Evolutionary conservation across 495 filamentous ascomycete species (phyloP).

Genomic region (Aspergillus kassunensis): DNA sequence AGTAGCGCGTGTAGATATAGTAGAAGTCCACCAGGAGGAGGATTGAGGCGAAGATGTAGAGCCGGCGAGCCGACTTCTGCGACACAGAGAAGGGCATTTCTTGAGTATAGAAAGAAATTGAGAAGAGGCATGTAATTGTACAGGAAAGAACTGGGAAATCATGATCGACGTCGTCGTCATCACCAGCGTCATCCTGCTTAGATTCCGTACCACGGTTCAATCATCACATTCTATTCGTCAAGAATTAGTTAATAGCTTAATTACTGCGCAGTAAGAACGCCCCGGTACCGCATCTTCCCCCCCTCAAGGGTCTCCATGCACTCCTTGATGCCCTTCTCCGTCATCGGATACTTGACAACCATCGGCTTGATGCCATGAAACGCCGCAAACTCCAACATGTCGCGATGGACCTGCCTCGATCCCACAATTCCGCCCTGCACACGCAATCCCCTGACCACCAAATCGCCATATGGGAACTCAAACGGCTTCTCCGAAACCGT

Average conservation of each 20-base stretch:
- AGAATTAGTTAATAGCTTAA: background rate
- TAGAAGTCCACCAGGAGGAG: slow-evolving; percentile 34
- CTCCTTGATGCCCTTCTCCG: slow-evolving; percentile 46
- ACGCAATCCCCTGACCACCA: slow-evolving; percentile 44
- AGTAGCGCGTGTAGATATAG: slow-evolving; percentile 20
- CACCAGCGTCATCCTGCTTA: slow-evolving; percentile 5
- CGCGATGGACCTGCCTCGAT: slow-evolving; percentile 41
- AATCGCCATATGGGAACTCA: slow-evolving; percentile 48
- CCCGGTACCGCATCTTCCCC: slow-evolving; percentile 59
- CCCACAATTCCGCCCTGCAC: slow-evolving; percentile 54
- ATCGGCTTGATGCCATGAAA: slow-evolving; percentile 53
- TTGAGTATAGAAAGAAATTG: too few species aligned
- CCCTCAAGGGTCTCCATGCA: slow-evolving; percentile 49
- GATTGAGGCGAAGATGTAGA: slow-evolving; percentile 15
- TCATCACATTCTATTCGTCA: background rate
- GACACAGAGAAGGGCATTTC: slow-evolving; percentile 28
- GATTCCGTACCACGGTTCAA: background rate
- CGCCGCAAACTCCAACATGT: slow-evolving; percentile 58
- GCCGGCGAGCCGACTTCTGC: slow-evolving; percentile 15
- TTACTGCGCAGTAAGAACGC: slow-evolving; percentile 27
- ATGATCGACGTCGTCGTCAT: slow-evolving; percentile 1
- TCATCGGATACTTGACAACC: slow-evolving; percentile 54
- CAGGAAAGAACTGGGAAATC: too few species aligned
- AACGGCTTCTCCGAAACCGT: slow-evolving; percentile 32
- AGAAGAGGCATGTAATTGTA: too few species aligned